Evolutionary conservation across 345 rosid species (phyloP).

Genomic region (Citrus australasica): DNA sequence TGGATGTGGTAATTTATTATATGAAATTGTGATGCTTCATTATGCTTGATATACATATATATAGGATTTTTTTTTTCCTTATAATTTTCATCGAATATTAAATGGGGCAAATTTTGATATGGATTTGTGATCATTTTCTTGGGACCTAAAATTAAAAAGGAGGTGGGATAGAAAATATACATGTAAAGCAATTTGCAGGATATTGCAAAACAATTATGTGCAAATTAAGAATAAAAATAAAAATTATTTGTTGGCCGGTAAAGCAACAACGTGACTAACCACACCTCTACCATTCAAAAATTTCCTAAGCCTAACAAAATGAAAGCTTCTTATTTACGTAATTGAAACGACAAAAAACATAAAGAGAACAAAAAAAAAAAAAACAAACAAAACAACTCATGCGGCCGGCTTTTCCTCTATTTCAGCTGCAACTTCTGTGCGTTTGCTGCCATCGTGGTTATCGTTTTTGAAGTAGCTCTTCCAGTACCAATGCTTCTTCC

Average conservation of each 20-base stretch:
- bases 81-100: no score
- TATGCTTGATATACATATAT: no score
- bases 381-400: not conserved
- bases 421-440: slow-evolving; percentile 2
- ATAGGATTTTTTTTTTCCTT: not conserved
- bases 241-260: not conserved
- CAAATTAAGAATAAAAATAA: not conserved
- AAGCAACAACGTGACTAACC: not conserved
- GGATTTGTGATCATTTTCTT: not conserved
- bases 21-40: no score
- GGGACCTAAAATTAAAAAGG: not conserved
- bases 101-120: not conserved
- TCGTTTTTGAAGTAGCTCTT: slow-evolving; percentile 25
- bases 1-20: no score
- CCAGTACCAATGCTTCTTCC: slow-evolving; percentile 75
- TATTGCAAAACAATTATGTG: not conserved
- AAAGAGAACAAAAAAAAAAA: not conserved
- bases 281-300: not conserved
- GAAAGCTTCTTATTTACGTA: not conserved
- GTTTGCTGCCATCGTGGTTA: slow-evolving; percentile 3
- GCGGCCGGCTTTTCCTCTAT: not conserved
- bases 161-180: not conserved
- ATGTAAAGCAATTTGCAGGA: not conserved
- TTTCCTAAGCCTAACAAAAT: not conserved
- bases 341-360: not conserved